phyloP scores from a whole-genome alignment of 2,329 filamentous ascomycete species.

The Sarocladium oryzae region DNA sequence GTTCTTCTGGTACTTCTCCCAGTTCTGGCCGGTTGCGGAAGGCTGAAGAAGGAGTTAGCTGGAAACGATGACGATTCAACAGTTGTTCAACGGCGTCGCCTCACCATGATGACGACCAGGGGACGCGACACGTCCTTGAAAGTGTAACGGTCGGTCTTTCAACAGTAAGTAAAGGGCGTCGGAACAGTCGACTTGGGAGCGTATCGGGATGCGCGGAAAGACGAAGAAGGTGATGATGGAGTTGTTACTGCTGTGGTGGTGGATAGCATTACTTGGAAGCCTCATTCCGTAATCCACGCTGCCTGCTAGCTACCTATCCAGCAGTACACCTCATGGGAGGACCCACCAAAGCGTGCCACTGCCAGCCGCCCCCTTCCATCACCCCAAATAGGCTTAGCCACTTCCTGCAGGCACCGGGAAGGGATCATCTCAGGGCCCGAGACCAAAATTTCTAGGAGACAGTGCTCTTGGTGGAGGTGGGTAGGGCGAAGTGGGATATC shows the following conservation, averaged over 20 bases:
- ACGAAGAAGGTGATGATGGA: background rate
- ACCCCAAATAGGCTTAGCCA: background rate
- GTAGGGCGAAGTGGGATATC: slow-evolving; percentile 36
- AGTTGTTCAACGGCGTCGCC: slow-evolving; percentile 14
- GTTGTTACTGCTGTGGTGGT: slow-evolving; percentile 1
- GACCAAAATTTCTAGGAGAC: slow-evolving; percentile 32
- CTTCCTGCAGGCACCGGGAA: slow-evolving; percentile 6
- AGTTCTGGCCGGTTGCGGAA: slow-evolving; percentile 86
- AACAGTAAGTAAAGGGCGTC: background rate
- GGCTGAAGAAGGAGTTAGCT: slow-evolving; percentile 50
- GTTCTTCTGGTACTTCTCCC: slow-evolving; percentile 99
- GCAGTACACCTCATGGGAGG: slow-evolving; percentile 19
- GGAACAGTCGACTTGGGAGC: too few relatives aligned
- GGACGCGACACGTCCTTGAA: background rate
- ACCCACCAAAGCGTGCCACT: slow-evolving; percentile 18
- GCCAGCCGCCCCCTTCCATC: background rate
- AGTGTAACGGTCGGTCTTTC: background rate
- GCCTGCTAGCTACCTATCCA: slow-evolving; percentile 19
- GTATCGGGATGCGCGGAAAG: too few relatives aligned
- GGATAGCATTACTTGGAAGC: slow-evolving; percentile 21
- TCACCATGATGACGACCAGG: slow-evolving; percentile 33
- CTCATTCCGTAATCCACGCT: slow-evolving; percentile 34
- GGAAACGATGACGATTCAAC: background rate
- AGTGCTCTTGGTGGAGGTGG: slow-evolving; percentile 20
- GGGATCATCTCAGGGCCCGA: slow-evolving; percentile 34